Evolutionary conservation across 2,329 filamentous ascomycete species (phyloP).

Genomic region (Monosporascus sp.): DNA sequence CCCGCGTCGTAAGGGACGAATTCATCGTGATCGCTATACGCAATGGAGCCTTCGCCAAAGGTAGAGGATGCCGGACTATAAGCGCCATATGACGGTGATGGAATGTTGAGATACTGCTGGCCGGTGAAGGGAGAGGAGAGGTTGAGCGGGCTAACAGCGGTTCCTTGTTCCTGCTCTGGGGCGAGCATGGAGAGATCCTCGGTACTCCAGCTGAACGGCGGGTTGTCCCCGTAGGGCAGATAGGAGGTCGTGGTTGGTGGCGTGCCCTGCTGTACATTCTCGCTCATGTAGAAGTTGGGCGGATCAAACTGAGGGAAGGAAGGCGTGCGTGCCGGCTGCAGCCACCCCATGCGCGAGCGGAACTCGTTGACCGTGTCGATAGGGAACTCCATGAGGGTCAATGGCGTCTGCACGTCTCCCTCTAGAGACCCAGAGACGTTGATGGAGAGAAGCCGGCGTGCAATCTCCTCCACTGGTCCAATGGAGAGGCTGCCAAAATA

Average conservation of each 20-base stretch:
- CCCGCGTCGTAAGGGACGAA: conserved; percentile 44
- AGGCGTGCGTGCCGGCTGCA: conserved; percentile 52
- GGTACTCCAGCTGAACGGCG: conserved; percentile 59
- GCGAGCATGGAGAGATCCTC: conserved; percentile 56
- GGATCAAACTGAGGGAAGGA: conserved; percentile 58
- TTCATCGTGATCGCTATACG: conserved; percentile 60
- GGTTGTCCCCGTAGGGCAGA: conserved; percentile 48
- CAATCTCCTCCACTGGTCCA: conserved; percentile 80
- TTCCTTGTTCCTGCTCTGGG: conserved; percentile 40
- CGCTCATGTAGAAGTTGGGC: conserved; percentile 48
- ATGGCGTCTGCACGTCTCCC: conserved; percentile 54
- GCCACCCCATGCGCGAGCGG: conserved; percentile 64
- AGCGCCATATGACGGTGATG: conserved; percentile 55
- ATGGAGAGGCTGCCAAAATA: conserved; percentile 82
- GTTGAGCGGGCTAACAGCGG: conserved; percentile 49
- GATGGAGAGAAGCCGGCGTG: conserved; percentile 66
- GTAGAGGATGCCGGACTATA: conserved; percentile 62
- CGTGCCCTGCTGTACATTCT: conserved; percentile 33
- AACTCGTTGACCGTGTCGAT: conserved; percentile 66
- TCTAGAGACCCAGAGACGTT: conserved; percentile 55
- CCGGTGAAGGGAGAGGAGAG: conserved; percentile 51
- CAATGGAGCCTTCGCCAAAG: conserved; percentile 55
- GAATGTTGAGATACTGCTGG: conserved; percentile 57
- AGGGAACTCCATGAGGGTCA: conserved; percentile 68
- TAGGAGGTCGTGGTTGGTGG: conserved; percentile 41